These are phyloP conservation scores for Ustilaginoidea virens DNA, from an alignment of 2,329 filamentous ascomycete species.

Conservation along the genomic window DNA sequence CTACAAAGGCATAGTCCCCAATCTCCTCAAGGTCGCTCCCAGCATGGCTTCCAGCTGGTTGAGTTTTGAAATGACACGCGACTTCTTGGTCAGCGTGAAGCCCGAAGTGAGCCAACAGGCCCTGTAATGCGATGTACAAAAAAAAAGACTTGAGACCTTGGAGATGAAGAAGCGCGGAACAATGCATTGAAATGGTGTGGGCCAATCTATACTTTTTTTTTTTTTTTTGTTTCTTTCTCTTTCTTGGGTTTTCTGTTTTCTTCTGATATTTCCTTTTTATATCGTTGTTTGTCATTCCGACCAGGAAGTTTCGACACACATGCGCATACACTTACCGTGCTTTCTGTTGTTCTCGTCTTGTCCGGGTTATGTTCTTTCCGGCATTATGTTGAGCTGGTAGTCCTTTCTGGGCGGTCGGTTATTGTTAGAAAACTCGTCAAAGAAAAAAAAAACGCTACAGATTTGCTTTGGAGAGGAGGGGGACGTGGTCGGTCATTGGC, in stretches of 20 bases:
- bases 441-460: too few relatives aligned
- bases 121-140: conserved; percentile 10
- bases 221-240: conserved; percentile 1
- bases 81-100: conserved; percentile 58
- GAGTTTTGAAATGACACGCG: conserved; percentile 86
- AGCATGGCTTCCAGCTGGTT: conserved; percentile 99
- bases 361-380: not conserved
- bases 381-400: conserved; percentile 4
- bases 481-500: too few relatives aligned
- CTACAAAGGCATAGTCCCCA: conserved; percentile 93
- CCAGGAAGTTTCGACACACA: not conserved
- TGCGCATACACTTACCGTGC: not conserved
- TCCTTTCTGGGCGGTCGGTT: conserved; percentile 4
- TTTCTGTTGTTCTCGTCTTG: not conserved
- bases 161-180: not conserved
- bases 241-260: not conserved
- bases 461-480: too few relatives aligned
- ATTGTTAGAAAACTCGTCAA: conserved; percentile 4
- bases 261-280: not conserved
- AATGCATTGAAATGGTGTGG: conserved; percentile 3
- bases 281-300: too few relatives aligned
- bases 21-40: conserved; percentile 89
- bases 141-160: conserved; percentile 1
- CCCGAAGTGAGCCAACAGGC: conserved; percentile 19
- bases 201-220: conserved; percentile 1